Evolutionary conservation across 345 rosid genomes (phyloP).

Genomic region (Reutealis trisperma): DNA sequence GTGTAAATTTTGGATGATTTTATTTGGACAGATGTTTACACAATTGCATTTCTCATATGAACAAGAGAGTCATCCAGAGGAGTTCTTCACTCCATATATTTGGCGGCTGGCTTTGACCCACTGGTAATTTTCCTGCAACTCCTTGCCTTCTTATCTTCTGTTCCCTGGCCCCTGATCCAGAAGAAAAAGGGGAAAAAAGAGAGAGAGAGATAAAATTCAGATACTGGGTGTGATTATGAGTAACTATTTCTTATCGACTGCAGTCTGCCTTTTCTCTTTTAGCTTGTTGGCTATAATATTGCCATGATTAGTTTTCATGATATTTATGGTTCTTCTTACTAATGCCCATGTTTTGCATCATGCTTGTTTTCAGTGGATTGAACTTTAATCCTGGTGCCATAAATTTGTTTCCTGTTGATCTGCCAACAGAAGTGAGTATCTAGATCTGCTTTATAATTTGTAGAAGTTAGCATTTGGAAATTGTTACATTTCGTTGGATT

Average conservation of each 20-base stretch:
- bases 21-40: slow-evolving; percentile 75
- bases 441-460: background rate
- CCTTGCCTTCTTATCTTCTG: background rate
- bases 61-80: slow-evolving; percentile 98
- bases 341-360: background rate
- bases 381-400: slow-evolving; percentile 67
- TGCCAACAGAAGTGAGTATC: slow-evolving; percentile 57
- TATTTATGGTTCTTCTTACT: background rate
- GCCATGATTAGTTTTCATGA: background rate
- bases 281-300: background rate
- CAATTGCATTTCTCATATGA: slow-evolving; percentile 94
- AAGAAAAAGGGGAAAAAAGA: background rate
- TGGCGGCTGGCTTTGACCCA: slow-evolving; percentile 76
- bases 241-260: background rate
- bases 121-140: slow-evolving; percentile 43
- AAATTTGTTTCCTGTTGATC: slow-evolving; percentile 68
- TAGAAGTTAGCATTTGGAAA: background rate
- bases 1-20: background rate
- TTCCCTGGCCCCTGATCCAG: background rate
- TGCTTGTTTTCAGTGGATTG: slow-evolving; percentile 55
- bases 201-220: background rate
- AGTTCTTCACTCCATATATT: slow-evolving; percentile 90
- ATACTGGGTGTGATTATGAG: background rate
- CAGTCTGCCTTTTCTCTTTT: background rate
- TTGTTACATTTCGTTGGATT: background rate